Conservation (phyloP, 345 rosid genomes). For the Salix viminalis region DNA sequence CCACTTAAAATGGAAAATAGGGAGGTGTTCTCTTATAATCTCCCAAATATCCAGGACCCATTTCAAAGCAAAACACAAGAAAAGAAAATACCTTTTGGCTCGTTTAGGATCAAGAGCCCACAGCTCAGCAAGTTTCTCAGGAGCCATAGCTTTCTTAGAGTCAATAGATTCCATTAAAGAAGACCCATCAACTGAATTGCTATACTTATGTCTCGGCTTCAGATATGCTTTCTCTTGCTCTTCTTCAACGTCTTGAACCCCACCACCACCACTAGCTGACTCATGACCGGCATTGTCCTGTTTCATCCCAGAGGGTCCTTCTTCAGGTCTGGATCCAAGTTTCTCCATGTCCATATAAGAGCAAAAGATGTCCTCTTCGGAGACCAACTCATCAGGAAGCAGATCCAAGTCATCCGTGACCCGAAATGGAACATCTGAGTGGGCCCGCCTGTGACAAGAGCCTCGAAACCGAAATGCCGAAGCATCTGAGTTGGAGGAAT, state of each 20-base stretch:
- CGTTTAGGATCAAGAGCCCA: constrained; percentile 80
- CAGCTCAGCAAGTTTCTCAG: constrained; percentile 80
- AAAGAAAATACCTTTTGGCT: constrained; percentile 69
- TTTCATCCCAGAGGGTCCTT: constrained; percentile 15
- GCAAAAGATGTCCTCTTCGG: constrained; percentile 27
- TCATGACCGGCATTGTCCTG: constrained; percentile 31
- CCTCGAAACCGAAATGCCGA: constrained; percentile 9
- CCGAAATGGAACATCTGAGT: constrained; percentile 25
- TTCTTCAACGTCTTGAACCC: background rate
- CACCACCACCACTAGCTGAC: background rate
- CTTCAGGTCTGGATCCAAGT: constrained; percentile 41
- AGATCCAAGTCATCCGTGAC: constrained; percentile 24
- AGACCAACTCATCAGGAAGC: constrained; percentile 15
- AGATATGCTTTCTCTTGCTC: constrained; percentile 5
- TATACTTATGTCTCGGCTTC: constrained; percentile 70
- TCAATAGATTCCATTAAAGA: constrained; percentile 54
- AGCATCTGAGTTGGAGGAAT: background rate
- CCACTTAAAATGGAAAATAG: too few relatives aligned
- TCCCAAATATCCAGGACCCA: too few relatives aligned
- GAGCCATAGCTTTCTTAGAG: constrained; percentile 95
- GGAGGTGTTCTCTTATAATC: too few relatives aligned
- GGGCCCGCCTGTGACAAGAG: constrained; percentile 31
- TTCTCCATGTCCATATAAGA: constrained; percentile 30
- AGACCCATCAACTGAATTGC: constrained; percentile 76
- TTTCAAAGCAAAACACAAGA: background rate